Conservation (phyloP, 441 rosid species). For the Croton setiger region DNA sequence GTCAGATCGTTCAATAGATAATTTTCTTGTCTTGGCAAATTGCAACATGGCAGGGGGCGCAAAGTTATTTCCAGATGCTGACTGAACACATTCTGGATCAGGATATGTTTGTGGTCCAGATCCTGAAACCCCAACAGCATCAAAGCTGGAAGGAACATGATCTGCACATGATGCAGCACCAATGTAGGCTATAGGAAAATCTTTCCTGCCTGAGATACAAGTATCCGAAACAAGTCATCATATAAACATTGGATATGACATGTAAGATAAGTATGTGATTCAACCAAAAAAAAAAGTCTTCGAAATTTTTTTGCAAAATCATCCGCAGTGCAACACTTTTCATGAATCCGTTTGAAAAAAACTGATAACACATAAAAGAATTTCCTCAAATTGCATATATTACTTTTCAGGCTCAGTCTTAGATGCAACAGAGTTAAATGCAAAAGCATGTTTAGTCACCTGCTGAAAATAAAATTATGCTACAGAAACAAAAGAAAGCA, state of each 20-base stretch:
- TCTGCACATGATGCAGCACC: conserved; percentile 41
- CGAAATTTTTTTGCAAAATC: not conserved
- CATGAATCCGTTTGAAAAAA: not conserved
- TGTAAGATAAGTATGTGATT: not conserved
- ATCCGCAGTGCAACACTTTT: not conserved
- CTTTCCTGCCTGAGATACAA: conserved; percentile 43
- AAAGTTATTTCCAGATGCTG: conserved; percentile 62
- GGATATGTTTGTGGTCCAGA: conserved; percentile 45
- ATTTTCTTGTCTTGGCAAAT: conserved; percentile 90
- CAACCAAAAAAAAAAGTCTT: not conserved
- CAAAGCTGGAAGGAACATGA: conserved; percentile 36
- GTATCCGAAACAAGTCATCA: conserved; percentile 22
- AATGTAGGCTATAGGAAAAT: conserved; percentile 29
- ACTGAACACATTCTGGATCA: conserved; percentile 70
- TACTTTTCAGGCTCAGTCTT: not conserved
- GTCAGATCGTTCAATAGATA: conserved; percentile 85
- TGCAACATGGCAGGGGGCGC: conserved; percentile 69
- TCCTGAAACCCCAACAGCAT: conserved; percentile 50
- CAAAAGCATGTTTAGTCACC: not conserved
- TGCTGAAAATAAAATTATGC: not conserved
- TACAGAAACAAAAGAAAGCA: conserved; percentile 1
- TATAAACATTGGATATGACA: conserved; percentile 3
- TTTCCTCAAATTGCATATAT: not conserved
- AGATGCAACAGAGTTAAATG: not conserved
- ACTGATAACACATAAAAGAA: not conserved